A percentile compares a stretch with the other conserved stretches of the same genome.
These are phyloP conservation scores for Orbilia quercus DNA, from an alignment of 2,329 filamentous ascomycete genomes.

Conservation along the genomic window DNA sequence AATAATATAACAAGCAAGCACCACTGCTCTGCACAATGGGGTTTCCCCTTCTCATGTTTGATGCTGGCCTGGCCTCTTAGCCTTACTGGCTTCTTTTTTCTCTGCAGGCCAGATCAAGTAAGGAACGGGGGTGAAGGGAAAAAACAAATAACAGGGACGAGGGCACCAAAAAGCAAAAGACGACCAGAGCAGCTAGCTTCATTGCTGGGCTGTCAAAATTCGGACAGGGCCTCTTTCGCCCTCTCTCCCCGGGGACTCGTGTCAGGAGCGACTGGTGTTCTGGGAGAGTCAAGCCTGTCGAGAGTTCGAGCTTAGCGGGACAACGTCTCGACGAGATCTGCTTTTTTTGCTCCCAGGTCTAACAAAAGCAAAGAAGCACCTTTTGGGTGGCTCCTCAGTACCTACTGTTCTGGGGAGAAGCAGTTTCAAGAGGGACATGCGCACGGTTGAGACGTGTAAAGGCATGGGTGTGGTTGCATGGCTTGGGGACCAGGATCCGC, in stretches of 20 bases:
- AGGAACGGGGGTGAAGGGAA: slow-evolving; percentile 34
- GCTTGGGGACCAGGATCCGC: slow-evolving; percentile 31
- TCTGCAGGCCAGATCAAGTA: slow-evolving; percentile 53
- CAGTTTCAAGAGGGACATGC: slow-evolving; percentile 51
- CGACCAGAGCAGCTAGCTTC: not conserved
- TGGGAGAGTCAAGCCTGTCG: slow-evolving; percentile 52
- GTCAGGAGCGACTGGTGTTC: slow-evolving; percentile 49
- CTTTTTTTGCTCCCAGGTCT: slow-evolving; percentile 31
- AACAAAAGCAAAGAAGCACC: slow-evolving; percentile 45
- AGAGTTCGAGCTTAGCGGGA: slow-evolving; percentile 46
- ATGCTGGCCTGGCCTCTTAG: slow-evolving; percentile 19
- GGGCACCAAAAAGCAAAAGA: slow-evolving; percentile 44
- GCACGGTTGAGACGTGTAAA: slow-evolving; percentile 57
- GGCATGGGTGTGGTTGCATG: slow-evolving; percentile 47
- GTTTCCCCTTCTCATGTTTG: slow-evolving; percentile 54
- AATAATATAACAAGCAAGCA: slow-evolving; percentile 35
- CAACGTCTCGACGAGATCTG: slow-evolving; percentile 11
- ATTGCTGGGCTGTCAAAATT: slow-evolving; percentile 46
- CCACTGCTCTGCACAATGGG: slow-evolving; percentile 22
- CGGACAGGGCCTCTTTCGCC: slow-evolving; percentile 19
- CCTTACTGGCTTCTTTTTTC: slow-evolving; percentile 20
- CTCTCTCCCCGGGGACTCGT: slow-evolving; percentile 46
- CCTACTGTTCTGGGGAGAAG: slow-evolving; percentile 56
- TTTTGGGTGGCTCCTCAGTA: slow-evolving; percentile 46
- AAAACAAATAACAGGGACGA: slow-evolving; percentile 15